Percentiles rank a stretch among this genome's conserved stretches.
phyloP scores from a whole-genome alignment of 202 grass and related monocot genomes.

The Schoenoplectus tabernaemontani region DNA sequence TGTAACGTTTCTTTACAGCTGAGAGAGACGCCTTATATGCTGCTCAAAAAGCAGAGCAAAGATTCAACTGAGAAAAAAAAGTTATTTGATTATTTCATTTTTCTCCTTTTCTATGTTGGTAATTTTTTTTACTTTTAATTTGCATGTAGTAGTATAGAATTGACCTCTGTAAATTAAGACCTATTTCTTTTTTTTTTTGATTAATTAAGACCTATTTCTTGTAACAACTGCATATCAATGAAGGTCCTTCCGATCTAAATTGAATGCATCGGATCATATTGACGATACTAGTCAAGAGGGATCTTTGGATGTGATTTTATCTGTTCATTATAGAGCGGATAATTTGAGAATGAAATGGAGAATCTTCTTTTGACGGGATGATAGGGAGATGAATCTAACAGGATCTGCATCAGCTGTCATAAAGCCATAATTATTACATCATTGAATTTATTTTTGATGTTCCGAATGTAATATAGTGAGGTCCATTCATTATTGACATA shows the following conservation, averaged over 20 bases:
- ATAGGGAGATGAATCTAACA: not conserved
- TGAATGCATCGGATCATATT: not conserved
- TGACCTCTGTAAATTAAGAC: too few species aligned
- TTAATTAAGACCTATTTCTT: too few species aligned
- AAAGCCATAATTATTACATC: too few species aligned
- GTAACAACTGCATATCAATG: too few species aligned
- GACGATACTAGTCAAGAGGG: not conserved
- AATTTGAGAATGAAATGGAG: not conserved
- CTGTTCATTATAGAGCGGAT: not conserved
- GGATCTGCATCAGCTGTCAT: too few species aligned
- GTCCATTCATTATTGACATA: too few species aligned
- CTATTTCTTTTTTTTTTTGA: not conserved
- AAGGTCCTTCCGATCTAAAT: not conserved
- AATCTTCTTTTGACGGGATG: not conserved
- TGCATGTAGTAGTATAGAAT: too few species aligned
- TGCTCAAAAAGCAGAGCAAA: not conserved
- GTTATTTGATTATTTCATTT: not conserved
- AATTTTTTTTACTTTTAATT: too few species aligned
- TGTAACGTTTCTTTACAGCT: not conserved
- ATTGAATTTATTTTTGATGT: too few species aligned
- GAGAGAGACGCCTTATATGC: not conserved
- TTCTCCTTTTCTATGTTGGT: not conserved
- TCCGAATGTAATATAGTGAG: too few species aligned
- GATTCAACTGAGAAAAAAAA: not conserved
- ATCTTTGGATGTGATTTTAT: not conserved